These are phyloP conservation scores for Microsporum audouinii DNA, from an alignment of 2,329 filamentous ascomycete species.

Conservation along the genomic window DNA sequence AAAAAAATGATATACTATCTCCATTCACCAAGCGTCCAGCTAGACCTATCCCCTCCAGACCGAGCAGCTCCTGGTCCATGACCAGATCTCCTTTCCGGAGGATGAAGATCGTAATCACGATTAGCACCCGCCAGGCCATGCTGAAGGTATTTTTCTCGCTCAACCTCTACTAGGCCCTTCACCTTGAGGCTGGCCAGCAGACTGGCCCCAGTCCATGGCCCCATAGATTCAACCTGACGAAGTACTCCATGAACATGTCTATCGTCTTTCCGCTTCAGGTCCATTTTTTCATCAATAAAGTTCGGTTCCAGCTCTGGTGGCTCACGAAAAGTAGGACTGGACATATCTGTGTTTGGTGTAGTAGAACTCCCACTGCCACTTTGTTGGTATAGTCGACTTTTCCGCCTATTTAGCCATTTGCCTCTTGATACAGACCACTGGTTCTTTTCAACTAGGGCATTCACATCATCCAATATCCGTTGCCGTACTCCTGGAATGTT, in stretches of 20 bases:
- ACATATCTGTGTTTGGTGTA: neutral
- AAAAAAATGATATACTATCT: constrained; percentile 12
- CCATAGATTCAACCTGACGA: constrained; percentile 49
- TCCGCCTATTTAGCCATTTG: constrained; percentile 46
- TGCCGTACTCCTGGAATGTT: constrained; percentile 67
- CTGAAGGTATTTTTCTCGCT: constrained; percentile 50
- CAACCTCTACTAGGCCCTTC: constrained; percentile 51
- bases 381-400: constrained; percentile 21
- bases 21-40: constrained; percentile 40
- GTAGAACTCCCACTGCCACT: neutral
- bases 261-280: constrained; percentile 26
- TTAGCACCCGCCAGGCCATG: constrained; percentile 38
- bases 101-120: constrained; percentile 29
- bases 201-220: constrained; percentile 55
- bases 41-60: constrained; percentile 36
- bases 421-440: constrained; percentile 71
- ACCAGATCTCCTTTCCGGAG: constrained; percentile 31
- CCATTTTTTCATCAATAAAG: constrained; percentile 35
- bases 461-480: constrained; percentile 65
- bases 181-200: constrained; percentile 48
- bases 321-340: neutral
- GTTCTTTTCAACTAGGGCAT: constrained; percentile 50
- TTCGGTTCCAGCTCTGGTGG: constrained; percentile 27
- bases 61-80: constrained; percentile 19
- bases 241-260: constrained; percentile 27